A percentile compares a stretch with the other conserved stretches of the same genome.
Conservation (phyloP, 352 stramenopile genomes). For the Globisporangium perplexum region DNA sequence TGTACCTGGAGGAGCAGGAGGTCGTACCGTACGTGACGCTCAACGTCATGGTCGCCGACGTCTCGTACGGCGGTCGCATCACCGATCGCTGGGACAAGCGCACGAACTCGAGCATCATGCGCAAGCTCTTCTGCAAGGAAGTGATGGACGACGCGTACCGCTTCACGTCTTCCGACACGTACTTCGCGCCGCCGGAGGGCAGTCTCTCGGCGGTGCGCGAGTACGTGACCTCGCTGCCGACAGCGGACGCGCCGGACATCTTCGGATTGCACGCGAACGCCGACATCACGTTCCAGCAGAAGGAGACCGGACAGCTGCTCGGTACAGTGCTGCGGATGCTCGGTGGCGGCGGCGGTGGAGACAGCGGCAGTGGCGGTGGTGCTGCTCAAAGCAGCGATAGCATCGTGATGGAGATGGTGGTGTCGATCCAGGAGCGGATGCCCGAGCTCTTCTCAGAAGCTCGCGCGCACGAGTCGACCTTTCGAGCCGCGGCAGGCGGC, state of each 20-base stretch:
- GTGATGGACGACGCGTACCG: constrained; percentile 87
- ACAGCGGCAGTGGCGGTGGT: constrained; percentile 31
- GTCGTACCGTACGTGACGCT: constrained; percentile 91
- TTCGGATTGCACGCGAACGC: constrained; percentile 93
- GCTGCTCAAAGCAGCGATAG: constrained; percentile 57
- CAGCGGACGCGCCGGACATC: constrained; percentile 84
- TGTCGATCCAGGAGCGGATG: constrained; percentile 78
- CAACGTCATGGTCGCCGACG: constrained; percentile 93
- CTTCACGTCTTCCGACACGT: constrained; percentile 72
- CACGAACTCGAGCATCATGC: constrained; percentile 93
- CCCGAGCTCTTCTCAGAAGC: constrained; percentile 56
- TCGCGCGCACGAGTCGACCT: constrained; percentile 73
- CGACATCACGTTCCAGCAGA: constrained; percentile 94
- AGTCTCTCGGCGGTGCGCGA: constrained; percentile 55
- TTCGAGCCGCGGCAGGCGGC: constrained; percentile 71
- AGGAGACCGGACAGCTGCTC: constrained; percentile 80
- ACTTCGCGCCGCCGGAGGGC: constrained; percentile 74
- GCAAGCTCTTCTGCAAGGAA: constrained; percentile 84
- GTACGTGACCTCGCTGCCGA: constrained; percentile 81
- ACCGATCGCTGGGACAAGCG: constrained; percentile 94
- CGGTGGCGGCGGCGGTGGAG: constrained; percentile 37
- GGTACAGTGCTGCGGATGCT: constrained; percentile 73
- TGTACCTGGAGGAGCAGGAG: constrained; percentile 94
- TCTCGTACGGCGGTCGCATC: constrained; percentile 93
- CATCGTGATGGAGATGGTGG: constrained; percentile 82